phyloP scores from a whole-genome alignment of 805 yeast species.

The Schizosaccharomyces pombe region ASM294v3 CU329670.1:5059501-5060000 shows the following conservation, averaged over 20 bases:
- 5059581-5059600: neutral
- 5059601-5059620: neutral
- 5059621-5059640: neutral
- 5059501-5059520: neutral
- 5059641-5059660: constrained; percentile 3
- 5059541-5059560: too few relatives aligned
- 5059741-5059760: constrained; percentile 65
- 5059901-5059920: too few relatives aligned
- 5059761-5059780: constrained; percentile 87
- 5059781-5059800: constrained; percentile 87
- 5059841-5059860: too few relatives aligned
- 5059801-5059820: constrained; percentile 6
- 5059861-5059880: too few relatives aligned
- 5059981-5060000: too few relatives aligned
- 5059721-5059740: constrained; percentile 71
- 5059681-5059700: constrained; percentile 2
- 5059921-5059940: too few relatives aligned
- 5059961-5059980: too few relatives aligned
- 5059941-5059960: too few relatives aligned
- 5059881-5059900: too few relatives aligned
- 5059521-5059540: too few relatives aligned
- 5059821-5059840: too few relatives aligned
- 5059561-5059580: neutral
- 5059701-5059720: constrained; percentile 38
- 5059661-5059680: constrained; percentile 2